Evolutionary conservation across 192 early-diverging fungal species (phyloP), one percentile per base, ranked within the genome.

Genomic region (Coemansia sp.): DNA sequence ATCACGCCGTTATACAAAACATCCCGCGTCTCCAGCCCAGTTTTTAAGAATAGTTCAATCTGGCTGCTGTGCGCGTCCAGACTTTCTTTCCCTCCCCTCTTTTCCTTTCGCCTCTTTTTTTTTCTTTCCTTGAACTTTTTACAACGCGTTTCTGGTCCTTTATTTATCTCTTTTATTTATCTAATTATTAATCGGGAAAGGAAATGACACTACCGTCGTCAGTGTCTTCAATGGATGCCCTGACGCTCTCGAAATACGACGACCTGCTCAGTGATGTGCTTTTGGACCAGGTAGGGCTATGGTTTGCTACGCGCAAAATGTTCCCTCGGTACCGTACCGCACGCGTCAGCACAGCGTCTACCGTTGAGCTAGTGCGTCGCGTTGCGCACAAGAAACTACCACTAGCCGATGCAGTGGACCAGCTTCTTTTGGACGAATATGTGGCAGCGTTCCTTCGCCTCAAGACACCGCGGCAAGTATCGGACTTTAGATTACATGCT

Each of bases 221-320:
- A 15, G 73, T 76, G 2, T 67, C 74, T 2, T 57, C 68, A 8
- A 76, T 77, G 74, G 66, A 74, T 71, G 74, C 74, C 10, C 64
- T 74, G 62, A 76, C 79, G 51, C 74, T 76, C 30, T 82, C 79
- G 2, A 72, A 77, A 34, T 76, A 71, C 71, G 79, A 82, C 68
- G 79, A 82, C 71, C 48, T 82, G n/a, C 55, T 82, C 10, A 82
- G 71, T 68, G 79, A 82, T 59, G 71, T 82, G 18, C 66, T 82
- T 30, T 53, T 82, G 58, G 79, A 82, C 63, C 74, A 77, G 34
- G 67, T 65, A 4, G 67, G 68, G 28, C 71, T 76, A 37, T 77
- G 74, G 74, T 82, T 82, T 46, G 29, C 58, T 21, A 82, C 79
- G 20, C 79, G 79, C 58, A 82, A 82, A 57, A 76, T 82, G 74